These are phyloP conservation scores for Komagataea norvegica DNA, from an alignment of 1,139 yeast genomes.

Conservation along the genomic window DNA sequence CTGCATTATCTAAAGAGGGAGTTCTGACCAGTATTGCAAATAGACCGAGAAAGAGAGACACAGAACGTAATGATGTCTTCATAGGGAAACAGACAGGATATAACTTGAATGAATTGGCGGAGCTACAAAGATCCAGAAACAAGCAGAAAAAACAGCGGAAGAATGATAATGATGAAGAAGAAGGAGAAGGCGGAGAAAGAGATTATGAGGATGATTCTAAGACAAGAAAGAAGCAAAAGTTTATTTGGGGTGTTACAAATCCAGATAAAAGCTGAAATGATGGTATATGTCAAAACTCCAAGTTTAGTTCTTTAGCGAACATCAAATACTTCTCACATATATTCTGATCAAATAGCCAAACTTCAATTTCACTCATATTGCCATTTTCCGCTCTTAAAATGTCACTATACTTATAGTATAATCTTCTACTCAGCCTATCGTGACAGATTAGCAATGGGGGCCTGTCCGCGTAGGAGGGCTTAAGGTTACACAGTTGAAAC, in stretches of 20 bases:
- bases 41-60: conserved; percentile 32
- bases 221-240: conserved; percentile 10
- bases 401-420: conserved; percentile 15
- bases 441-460: conserved; percentile 21
- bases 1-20: conserved; percentile 32
- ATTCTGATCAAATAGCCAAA: conserved; percentile 9
- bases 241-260: conserved; percentile 16
- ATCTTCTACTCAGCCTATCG: conserved; percentile 20
- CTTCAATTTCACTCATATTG: conserved; percentile 6
- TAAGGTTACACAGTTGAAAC: conserved; percentile 19
- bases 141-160: conserved; percentile 3
- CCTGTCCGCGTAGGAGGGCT: conserved; percentile 9
- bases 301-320: conserved; percentile 1
- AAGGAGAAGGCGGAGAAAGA: not conserved
- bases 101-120: conserved; percentile 20
- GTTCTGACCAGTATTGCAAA: conserved; percentile 31
- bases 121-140: conserved; percentile 15
- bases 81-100: conserved; percentile 28
- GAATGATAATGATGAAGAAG: not conserved
- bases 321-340: conserved; percentile 8
- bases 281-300: conserved; percentile 8
- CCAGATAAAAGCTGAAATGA: not conserved
- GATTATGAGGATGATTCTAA: too few species aligned
- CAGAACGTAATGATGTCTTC: conserved; percentile 29
- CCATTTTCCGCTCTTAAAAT: not conserved